Evolutionary conservation across 1,284 basidiomycete species (phyloP).

Genomic region (Papiliotrema flavescens): DNA sequence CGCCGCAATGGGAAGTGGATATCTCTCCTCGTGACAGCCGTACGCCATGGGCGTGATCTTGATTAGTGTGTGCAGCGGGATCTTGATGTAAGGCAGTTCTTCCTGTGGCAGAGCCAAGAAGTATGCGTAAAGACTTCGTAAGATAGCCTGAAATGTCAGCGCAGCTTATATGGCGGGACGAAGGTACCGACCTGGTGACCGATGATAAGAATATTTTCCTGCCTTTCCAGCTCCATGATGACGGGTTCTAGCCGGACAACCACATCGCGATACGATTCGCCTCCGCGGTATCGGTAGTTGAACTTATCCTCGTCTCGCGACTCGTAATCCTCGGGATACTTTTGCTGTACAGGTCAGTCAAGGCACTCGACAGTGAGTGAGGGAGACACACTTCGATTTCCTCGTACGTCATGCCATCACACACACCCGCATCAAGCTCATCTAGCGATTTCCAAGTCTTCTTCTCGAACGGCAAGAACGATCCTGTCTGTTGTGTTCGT

Average conservation of each 20-base stretch:
- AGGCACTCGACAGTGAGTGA: neutral
- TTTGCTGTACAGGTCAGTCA: constrained; percentile 56
- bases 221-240: constrained; percentile 97
- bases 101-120: constrained; percentile 89
- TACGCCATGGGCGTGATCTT: constrained; percentile 98
- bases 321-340: constrained; percentile 98
- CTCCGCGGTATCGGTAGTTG: constrained; percentile 93
- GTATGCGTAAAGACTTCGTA: constrained; percentile 92
- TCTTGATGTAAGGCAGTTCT: constrained; percentile 96
- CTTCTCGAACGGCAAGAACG: constrained; percentile 78
- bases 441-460: constrained; percentile 98
- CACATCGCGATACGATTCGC: constrained; percentile 93
- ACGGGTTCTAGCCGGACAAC: constrained; percentile 96
- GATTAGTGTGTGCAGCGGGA: constrained; percentile 94
- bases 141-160: constrained; percentile 61
- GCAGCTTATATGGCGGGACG: neutral
- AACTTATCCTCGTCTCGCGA: constrained; percentile 99
- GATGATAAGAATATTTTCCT: constrained; percentile 94
- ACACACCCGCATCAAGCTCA: constrained; percentile 97
- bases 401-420: constrained; percentile 99
- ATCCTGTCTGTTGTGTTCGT: constrained; percentile 88
- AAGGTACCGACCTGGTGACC: constrained; percentile 73
- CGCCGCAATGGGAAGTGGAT: constrained; percentile 75
- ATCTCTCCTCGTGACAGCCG: constrained; percentile 96
- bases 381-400: constrained; percentile 76